Percentiles rank a stretch among this genome's conserved stretches.
Evolutionary conservation across 768 basidiomycete genomes (phyloP).

Genomic region (Boletus subcaerulescens): DNA sequence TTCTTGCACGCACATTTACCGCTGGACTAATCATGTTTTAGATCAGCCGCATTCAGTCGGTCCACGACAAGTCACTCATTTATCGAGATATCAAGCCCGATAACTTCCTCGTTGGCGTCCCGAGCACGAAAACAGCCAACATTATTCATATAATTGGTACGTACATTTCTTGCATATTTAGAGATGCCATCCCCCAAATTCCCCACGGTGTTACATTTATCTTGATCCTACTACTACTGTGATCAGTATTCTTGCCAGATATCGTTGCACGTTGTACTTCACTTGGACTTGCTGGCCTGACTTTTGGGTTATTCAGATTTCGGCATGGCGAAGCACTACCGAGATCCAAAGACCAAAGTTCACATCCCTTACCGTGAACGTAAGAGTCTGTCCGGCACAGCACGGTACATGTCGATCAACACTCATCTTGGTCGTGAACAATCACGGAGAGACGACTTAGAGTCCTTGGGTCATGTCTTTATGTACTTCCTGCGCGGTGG

Average conservation of each 20-base stretch:
- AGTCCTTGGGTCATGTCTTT: conserved; percentile 97
- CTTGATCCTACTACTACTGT: neutral
- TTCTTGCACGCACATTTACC: neutral
- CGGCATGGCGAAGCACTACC: conserved; percentile 99
- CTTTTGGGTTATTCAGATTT: conserved; percentile 59
- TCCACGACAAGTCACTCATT: conserved; percentile 98
- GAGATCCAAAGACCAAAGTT: conserved; percentile 95
- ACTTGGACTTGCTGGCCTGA: conserved; percentile 6
- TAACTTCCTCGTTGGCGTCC: conserved; percentile 96
- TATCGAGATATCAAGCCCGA: conserved; percentile 99
- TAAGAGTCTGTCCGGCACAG: conserved; percentile 94
- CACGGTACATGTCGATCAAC: conserved; percentile 99
- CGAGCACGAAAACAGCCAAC: conserved; percentile 87
- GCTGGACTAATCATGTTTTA: conserved; percentile 32
- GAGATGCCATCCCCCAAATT: conserved; percentile 7
- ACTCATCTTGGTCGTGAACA: conserved; percentile 96
- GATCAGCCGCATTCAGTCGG: conserved; percentile 94
- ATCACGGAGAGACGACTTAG: conserved; percentile 92
- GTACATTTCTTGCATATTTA: conserved; percentile 26
- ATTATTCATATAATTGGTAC: conserved; percentile 81
- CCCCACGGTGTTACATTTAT: conserved; percentile 1
- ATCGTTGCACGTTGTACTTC: neutral
- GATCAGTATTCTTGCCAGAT: neutral
- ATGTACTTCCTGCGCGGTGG: conserved; percentile 99
- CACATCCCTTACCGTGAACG: conserved; percentile 99